These are phyloP conservation scores for Collybia mongolica DNA, from an alignment of 768 basidiomycete genomes.

Conservation along the genomic window DNA sequence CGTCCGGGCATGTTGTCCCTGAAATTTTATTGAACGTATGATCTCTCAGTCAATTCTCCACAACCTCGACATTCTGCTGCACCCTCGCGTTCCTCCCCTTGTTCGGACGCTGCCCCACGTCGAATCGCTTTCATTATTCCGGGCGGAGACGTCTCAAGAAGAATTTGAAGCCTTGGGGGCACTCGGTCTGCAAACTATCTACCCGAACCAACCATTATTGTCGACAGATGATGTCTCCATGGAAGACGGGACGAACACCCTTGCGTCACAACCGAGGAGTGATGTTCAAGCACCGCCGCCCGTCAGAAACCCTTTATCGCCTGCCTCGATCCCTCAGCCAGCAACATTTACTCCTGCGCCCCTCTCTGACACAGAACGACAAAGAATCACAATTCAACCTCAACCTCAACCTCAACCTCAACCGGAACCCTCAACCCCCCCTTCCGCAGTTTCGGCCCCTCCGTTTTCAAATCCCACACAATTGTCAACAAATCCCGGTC, in stretches of 20 bases:
- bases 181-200: conserved; percentile 31
- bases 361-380: background rate
- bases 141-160: conserved; percentile 62
- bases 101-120: conserved; percentile 65
- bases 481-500: background rate
- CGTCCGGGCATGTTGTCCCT: background rate
- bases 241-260: conserved; percentile 14
- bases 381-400: background rate
- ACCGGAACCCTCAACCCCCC: background rate
- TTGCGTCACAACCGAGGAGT: background rate
- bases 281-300: background rate
- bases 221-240: conserved; percentile 23
- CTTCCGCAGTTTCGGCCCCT: background rate
- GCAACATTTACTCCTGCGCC: background rate
- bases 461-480: background rate
- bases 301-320: background rate
- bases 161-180: conserved; percentile 48
- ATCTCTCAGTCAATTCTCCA: conserved; percentile 22
- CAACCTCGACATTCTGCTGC: conserved; percentile 62
- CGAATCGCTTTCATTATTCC: conserved; percentile 60
- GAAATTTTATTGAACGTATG: background rate
- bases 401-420: background rate
- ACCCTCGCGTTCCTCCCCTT: conserved; percentile 78
- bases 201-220: conserved; percentile 1
- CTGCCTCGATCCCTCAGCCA: background rate